These are phyloP conservation scores for Alectoria sarmentosa DNA, from an alignment of 495 filamentous ascomycete genomes.

Conservation along the genomic window DNA sequence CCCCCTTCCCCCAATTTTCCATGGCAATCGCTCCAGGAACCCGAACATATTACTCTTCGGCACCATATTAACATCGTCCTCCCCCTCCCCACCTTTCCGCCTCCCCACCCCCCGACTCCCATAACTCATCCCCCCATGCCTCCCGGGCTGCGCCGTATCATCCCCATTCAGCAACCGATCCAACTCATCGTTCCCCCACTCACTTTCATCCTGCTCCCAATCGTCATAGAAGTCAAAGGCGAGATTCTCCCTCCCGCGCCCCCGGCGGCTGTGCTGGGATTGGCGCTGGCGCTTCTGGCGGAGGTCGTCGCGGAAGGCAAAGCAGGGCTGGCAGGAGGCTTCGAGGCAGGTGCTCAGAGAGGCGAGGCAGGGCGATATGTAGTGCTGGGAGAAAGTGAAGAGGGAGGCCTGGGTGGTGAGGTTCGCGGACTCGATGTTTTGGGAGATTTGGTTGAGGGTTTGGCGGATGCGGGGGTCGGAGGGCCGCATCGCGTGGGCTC, in stretches of 20 bases:
- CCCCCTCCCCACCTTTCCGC: slow-evolving; percentile 56
- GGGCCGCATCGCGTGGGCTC: slow-evolving; percentile 44
- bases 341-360: slow-evolving; percentile 58
- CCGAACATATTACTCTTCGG: slow-evolving; percentile 80
- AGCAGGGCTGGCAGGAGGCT: slow-evolving; percentile 63
- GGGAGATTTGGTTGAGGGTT: slow-evolving; percentile 85
- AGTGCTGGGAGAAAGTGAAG: slow-evolving; percentile 80
- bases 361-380: slow-evolving; percentile 73
- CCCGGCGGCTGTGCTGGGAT: slow-evolving; percentile 61
- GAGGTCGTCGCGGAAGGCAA: slow-evolving; percentile 36
- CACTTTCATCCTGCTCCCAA: slow-evolving; percentile 77
- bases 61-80: slow-evolving; percentile 81
- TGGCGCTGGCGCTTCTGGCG: slow-evolving; percentile 17
- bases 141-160: slow-evolving; percentile 58
- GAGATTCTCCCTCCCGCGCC: slow-evolving; percentile 65
- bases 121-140: slow-evolving; percentile 83
- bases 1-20: slow-evolving; percentile 71
- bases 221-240: slow-evolving; percentile 98
- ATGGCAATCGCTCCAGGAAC: slow-evolving; percentile 77
- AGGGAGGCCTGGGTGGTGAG: slow-evolving; percentile 83
- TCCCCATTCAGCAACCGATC: slow-evolving; percentile 79
- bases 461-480: slow-evolving; percentile 91
- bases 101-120: slow-evolving; percentile 57
- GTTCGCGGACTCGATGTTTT: slow-evolving; percentile 87
- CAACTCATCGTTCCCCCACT: slow-evolving; percentile 76